A percentile compares a stretch with the other conserved stretches of the same genome.
phyloP scores from a whole-genome alignment of 2,329 filamentous ascomycete genomes.

The Chaetomiaceae sp. region DNA sequence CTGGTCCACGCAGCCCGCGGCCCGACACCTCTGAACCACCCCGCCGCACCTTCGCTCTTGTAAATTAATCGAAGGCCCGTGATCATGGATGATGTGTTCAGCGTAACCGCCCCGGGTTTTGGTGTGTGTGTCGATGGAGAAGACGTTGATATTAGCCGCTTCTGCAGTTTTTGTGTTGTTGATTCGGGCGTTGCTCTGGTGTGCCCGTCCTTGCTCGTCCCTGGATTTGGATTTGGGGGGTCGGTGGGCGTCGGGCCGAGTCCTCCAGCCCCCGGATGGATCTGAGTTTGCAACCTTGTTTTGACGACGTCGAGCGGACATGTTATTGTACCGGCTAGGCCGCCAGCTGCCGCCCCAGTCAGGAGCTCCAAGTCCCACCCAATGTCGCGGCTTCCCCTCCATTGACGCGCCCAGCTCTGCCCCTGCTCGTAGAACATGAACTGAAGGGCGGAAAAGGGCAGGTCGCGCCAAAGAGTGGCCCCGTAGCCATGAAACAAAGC shows the following conservation, averaged over 20 bases:
- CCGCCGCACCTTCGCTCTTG: constrained; percentile 77
- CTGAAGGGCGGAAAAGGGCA: constrained; percentile 93
- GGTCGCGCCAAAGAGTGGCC: constrained; percentile 87
- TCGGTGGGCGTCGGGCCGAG: background rate
- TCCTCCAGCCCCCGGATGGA: constrained; percentile 42
- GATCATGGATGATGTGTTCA: constrained; percentile 86
- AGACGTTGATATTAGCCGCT: constrained; percentile 79
- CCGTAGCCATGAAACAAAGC: constrained; percentile 97
- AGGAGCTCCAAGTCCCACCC: constrained; percentile 80
- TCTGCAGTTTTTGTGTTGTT: constrained; percentile 45
- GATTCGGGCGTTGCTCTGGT: constrained; percentile 28
- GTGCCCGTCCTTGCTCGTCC: constrained; percentile 21
- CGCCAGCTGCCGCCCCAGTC: constrained; percentile 85
- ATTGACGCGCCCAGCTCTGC: constrained; percentile 72
- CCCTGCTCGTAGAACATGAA: constrained; percentile 99
- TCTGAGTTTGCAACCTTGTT: constrained; percentile 90
- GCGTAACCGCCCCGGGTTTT: constrained; percentile 69
- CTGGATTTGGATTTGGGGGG: background rate
- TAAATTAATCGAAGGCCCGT: constrained; percentile 85
- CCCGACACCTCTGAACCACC: constrained; percentile 92
- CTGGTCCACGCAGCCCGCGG: constrained; percentile 95
- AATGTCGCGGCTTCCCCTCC: constrained; percentile 76
- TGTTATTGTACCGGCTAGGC: constrained; percentile 88
- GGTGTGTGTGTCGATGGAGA: constrained; percentile 80
- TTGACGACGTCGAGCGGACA: constrained; percentile 97